These are phyloP conservation scores for Trichaptum fuscoviolaceum DNA, from an alignment of 768 basidiomycete species.

Conservation along the genomic window DNA sequence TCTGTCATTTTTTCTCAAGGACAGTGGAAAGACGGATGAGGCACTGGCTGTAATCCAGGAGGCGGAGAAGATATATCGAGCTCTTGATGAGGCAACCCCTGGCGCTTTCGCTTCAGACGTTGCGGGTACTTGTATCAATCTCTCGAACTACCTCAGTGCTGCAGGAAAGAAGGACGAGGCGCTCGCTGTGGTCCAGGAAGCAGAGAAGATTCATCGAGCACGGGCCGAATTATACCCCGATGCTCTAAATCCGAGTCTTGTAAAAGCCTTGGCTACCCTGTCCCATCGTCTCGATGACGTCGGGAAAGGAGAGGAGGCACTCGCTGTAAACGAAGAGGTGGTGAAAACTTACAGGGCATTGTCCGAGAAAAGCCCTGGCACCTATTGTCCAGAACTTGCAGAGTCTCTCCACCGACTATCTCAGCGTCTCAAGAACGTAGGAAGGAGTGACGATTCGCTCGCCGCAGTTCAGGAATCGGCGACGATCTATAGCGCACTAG, in stretches of 20 bases:
- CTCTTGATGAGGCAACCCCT: not conserved
- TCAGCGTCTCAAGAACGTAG: constrained; percentile 7
- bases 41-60: not conserved
- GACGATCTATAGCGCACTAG: not conserved
- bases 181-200: no score
- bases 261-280: not conserved
- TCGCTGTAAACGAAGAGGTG: constrained; percentile 7
- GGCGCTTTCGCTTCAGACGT: constrained; percentile 5
- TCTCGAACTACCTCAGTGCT: not conserved
- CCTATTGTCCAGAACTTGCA: constrained; percentile 4
- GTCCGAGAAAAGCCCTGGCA: not conserved
- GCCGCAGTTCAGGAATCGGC: not conserved
- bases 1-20: no score
- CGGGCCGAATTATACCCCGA: not conserved
- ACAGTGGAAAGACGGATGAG: no score
- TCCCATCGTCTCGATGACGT: constrained; percentile 1
- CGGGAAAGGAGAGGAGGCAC: constrained; percentile 3
- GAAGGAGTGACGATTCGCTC: constrained; percentile 2
- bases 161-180: no score
- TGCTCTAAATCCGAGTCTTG: not conserved
- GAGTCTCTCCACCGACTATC: constrained; percentile 9
- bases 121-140: constrained; percentile 5
- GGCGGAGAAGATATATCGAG: constrained; percentile 1
- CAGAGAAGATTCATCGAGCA: not conserved
- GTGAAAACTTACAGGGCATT: constrained; percentile 7